A percentile compares a stretch with the other conserved stretches of the same genome.
Evolutionary conservation across 2,329 filamentous ascomycete species (phyloP).

Genomic region (Raffaelea albimanens): DNA sequence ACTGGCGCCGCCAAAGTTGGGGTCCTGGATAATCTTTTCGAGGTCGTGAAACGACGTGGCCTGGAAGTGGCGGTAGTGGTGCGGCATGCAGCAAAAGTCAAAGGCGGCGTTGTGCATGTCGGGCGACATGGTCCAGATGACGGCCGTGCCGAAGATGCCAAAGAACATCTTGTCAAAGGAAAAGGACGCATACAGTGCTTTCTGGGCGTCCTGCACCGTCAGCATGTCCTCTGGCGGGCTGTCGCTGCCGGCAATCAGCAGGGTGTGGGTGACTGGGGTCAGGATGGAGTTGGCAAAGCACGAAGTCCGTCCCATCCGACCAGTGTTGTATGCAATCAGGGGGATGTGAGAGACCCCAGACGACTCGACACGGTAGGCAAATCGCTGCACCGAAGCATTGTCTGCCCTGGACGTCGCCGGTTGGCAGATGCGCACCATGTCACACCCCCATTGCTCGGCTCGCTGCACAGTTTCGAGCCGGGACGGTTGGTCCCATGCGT

Average conservation of each 20-base stretch:
- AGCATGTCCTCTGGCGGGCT: conserved; percentile 28
- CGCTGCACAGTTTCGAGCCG: no score
- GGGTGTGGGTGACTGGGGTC: conserved; percentile 38
- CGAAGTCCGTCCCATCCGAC: conserved; percentile 28
- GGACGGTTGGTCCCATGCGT: no score
- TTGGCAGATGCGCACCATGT: conserved; percentile 51
- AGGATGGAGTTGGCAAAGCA: conserved; percentile 36
- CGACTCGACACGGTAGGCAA: conserved; percentile 34
- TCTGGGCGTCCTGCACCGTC: conserved; percentile 48
- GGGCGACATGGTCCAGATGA: conserved; percentile 60
- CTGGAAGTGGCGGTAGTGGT: conserved; percentile 52
- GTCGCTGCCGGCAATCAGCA: conserved; percentile 16
- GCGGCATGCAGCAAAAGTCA: conserved; percentile 44
- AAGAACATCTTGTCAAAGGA: conserved; percentile 57
- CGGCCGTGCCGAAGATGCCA: conserved; percentile 57
- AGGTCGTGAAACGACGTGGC: conserved; percentile 52
- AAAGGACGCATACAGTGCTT: conserved; percentile 52
- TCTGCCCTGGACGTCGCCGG: conserved; percentile 47
- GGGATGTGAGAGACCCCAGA: conserved; percentile 33
- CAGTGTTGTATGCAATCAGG: conserved; percentile 36
- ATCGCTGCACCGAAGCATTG: conserved; percentile 35
- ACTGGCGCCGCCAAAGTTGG: conserved; percentile 54
- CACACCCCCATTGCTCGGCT: conserved; percentile 37
- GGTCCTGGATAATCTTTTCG: conserved; percentile 45
- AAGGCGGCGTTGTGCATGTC: conserved; percentile 60